Conservation (phyloP, 257 asterid genomes). For the Solanum boliviense region DNA sequence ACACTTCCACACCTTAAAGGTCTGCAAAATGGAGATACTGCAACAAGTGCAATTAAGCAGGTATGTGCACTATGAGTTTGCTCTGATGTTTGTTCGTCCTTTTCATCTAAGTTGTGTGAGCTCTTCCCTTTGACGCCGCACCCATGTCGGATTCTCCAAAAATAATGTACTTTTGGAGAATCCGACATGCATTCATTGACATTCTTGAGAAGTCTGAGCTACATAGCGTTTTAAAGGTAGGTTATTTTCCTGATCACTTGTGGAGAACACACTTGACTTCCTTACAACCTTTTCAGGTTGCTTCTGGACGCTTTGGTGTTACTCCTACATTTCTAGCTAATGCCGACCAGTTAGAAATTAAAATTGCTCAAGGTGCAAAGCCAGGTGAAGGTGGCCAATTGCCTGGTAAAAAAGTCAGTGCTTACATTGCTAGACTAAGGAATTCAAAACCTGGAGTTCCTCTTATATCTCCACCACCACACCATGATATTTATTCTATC, state of each 20-base stretch:
- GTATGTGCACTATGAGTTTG: constrained; percentile 16
- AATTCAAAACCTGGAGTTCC: constrained; percentile 99
- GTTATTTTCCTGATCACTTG: not conserved
- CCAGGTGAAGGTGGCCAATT: constrained; percentile 99
- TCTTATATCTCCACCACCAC: constrained; percentile 99
- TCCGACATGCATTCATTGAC: not conserved
- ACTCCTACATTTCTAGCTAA: constrained; percentile 97
- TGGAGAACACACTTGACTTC: not conserved
- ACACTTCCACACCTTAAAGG: constrained; percentile 98
- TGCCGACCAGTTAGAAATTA: constrained; percentile 92
- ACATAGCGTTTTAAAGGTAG: not conserved
- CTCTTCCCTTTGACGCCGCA: not conserved
- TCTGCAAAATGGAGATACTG: constrained; percentile 98
- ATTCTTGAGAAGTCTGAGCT: not conserved
- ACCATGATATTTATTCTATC: constrained; percentile 94
- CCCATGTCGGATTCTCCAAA: not conserved
- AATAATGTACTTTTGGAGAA: not conserved
- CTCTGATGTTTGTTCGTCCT: not conserved
- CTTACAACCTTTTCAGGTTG: constrained; percentile 44
- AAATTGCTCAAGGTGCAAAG: constrained; percentile 98
- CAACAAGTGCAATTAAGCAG: constrained; percentile 99
- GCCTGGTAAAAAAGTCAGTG: constrained; percentile 99
- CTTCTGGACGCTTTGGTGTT: constrained; percentile 99
- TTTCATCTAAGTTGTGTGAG: not conserved
- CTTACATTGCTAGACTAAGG: constrained; percentile 92